Evolutionary conservation across 1,139 yeast genomes (phyloP).

Genomic region (Suhomyces bribrorum): DNA sequence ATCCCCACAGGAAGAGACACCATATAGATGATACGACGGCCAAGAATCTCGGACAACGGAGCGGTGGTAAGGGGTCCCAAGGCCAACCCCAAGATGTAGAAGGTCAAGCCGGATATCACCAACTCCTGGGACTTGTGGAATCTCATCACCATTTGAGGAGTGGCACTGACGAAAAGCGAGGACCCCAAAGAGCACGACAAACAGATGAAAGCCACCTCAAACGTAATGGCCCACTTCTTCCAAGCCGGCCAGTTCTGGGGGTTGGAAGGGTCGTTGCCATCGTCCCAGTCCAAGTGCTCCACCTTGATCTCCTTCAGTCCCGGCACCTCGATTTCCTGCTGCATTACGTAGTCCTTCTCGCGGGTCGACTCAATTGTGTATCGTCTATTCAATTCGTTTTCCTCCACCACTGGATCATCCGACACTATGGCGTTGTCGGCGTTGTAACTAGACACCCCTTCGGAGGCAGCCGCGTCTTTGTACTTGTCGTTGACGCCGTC

Average conservation of each 20-base stretch:
- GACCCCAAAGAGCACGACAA: constrained; percentile 72
- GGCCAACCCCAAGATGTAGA: constrained; percentile 71
- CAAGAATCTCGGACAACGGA: constrained; percentile 73
- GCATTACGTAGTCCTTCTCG: not conserved
- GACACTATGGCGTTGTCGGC: not conserved
- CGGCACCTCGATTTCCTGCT: not conserved
- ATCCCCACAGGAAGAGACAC: constrained; percentile 64
- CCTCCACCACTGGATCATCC: constrained; percentile 6
- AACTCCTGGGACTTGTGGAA: constrained; percentile 59
- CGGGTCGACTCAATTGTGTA: constrained; percentile 22
- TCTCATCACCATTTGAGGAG: constrained; percentile 48
- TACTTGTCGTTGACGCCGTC: constrained; percentile 1
- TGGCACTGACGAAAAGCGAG: constrained; percentile 64
- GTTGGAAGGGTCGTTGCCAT: constrained; percentile 56
- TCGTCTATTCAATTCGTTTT: constrained; percentile 24
- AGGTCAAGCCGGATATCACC: constrained; percentile 65
- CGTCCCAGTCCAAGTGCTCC: constrained; percentile 59
- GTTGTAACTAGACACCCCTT: not conserved
- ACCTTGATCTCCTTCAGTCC: constrained; percentile 31
- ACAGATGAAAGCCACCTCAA: constrained; percentile 63
- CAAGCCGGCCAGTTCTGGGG: constrained; percentile 66
- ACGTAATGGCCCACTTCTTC: constrained; percentile 65
- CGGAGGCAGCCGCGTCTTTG: constrained; percentile 2
- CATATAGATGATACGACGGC: constrained; percentile 65
- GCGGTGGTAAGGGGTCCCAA: constrained; percentile 76